phyloP scores from a whole-genome alignment of 2,329 filamentous ascomycete species.

The Mycocentrospora acerina region DNA sequence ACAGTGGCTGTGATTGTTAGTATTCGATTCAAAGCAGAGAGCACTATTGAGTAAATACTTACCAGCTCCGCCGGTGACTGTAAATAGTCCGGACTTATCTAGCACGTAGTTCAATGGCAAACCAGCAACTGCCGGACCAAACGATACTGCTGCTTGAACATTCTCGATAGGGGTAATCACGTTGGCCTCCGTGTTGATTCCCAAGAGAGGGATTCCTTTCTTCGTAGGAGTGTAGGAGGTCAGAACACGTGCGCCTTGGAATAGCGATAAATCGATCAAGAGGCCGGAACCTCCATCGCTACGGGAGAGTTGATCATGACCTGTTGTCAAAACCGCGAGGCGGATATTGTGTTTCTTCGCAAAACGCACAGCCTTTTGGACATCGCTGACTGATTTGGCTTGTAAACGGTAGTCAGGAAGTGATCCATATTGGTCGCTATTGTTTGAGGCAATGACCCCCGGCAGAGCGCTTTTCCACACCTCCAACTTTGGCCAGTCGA shows the following conservation, averaged over 20 bases:
- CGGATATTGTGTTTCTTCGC: constrained; percentile 5
- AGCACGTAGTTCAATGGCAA: constrained; percentile 2
- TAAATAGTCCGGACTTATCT: constrained; percentile 1
- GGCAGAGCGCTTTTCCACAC: not conserved
- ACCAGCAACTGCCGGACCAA: constrained; percentile 3
- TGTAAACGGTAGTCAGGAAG: constrained; percentile 3
- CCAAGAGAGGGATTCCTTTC: constrained; percentile 2
- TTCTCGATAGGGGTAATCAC: constrained; percentile 1
- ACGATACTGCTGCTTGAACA: constrained; percentile 2
- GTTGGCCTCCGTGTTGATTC: not conserved
- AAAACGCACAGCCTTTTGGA: constrained; percentile 5
- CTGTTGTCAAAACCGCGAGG: constrained; percentile 3
- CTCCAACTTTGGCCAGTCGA: not conserved
- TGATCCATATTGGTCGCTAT: constrained; percentile 1
- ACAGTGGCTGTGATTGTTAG: constrained; percentile 2
- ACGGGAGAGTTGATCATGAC: constrained; percentile 4
- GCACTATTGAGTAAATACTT: not conserved
- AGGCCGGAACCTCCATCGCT: constrained; percentile 4
- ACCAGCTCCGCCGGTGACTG: constrained; percentile 5
- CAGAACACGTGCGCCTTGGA: constrained; percentile 1
- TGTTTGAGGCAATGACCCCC: constrained; percentile 1
- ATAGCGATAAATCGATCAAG: constrained; percentile 1
- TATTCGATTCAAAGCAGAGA: not conserved
- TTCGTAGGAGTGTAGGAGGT: constrained; percentile 1
- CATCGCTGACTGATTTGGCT: constrained; percentile 1